Evolutionary conservation across 2,329 filamentous ascomycete species (phyloP).

Genomic region (Lasiodiplodia citricola): DNA sequence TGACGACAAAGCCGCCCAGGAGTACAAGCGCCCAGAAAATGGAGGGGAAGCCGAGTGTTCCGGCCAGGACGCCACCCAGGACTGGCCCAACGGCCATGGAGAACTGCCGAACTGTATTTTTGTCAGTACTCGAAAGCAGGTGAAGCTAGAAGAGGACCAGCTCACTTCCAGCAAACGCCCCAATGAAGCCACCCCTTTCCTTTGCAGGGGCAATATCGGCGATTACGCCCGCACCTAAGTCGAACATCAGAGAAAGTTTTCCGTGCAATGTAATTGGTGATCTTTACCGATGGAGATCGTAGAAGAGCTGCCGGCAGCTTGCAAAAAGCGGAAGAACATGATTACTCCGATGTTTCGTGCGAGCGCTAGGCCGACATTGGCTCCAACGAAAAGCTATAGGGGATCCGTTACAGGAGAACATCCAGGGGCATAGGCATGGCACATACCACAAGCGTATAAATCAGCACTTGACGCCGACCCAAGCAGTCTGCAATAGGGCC

Average conservation of each 20-base stretch:
- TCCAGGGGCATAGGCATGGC: background rate
- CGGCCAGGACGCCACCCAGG: slow-evolving; percentile 55
- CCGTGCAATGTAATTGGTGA: slow-evolving; percentile 30
- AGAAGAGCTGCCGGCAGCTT: slow-evolving; percentile 50
- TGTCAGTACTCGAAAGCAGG: background rate
- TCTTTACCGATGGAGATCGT: slow-evolving; percentile 52
- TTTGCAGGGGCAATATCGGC: slow-evolving; percentile 20
- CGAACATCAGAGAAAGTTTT: background rate
- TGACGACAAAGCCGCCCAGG: slow-evolving; percentile 45
- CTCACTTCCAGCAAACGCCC: slow-evolving; percentile 16
- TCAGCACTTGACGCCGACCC: slow-evolving; percentile 13
- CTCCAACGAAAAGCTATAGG: slow-evolving; percentile 8
- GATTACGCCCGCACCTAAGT: slow-evolving; percentile 1
- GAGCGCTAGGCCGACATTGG: slow-evolving; percentile 17
- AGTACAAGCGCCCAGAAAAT: slow-evolving; percentile 63
- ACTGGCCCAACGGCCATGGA: slow-evolving; percentile 53
- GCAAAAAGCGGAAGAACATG: slow-evolving; percentile 30
- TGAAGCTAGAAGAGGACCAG: background rate
- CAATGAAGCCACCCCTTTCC: slow-evolving; percentile 22
- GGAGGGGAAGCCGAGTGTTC: slow-evolving; percentile 56
- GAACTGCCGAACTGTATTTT: slow-evolving; percentile 2
- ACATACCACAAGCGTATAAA: slow-evolving; percentile 14
- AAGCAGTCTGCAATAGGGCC: slow-evolving; percentile 20
- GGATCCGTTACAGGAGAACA: background rate
- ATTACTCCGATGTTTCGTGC: slow-evolving; percentile 15